Conservation (phyloP, 306 rosid species). For the Acacia melanoxylon region DNA sequence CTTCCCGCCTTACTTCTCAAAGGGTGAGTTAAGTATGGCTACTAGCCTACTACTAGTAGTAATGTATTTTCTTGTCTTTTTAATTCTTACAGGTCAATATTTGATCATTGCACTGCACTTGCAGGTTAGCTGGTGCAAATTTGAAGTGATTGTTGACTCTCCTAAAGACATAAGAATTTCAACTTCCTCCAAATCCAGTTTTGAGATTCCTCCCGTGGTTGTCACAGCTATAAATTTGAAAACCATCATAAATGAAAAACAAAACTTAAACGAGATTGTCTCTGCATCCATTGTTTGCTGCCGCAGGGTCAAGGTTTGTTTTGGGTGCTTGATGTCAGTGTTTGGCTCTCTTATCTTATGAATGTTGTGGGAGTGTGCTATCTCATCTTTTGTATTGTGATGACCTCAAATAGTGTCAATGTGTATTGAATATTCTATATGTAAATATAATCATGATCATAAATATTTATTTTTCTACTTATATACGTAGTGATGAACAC, state of each 20-base stretch:
- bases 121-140: slow-evolving; percentile 99
- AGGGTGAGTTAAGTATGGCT: slow-evolving; percentile 52
- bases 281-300: slow-evolving; percentile 92
- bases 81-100: neutral
- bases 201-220: slow-evolving; percentile 76
- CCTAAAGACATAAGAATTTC: slow-evolving; percentile 68
- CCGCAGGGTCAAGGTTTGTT: slow-evolving; percentile 81
- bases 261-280: slow-evolving; percentile 75
- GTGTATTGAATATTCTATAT: neutral
- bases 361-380: slow-evolving; percentile 5
- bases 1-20: slow-evolving; percentile 52
- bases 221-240: slow-evolving; percentile 83
- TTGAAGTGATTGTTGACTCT: slow-evolving; percentile 75
- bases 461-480: neutral
- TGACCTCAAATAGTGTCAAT: neutral
- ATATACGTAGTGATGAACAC: neutral
- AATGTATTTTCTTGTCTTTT: slow-evolving; percentile 12
- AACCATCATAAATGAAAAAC: slow-evolving; percentile 71
- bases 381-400: slow-evolving; percentile 6
- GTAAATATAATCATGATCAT: neutral
- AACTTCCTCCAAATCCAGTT: slow-evolving; percentile 52
- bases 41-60: neutral
- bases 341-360: slow-evolving; percentile 25
- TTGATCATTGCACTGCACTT: slow-evolving; percentile 33
- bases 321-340: slow-evolving; percentile 25